phyloP scores from a whole-genome alignment of 148 eudicot species.

The Selenicereus undatus region DNA sequence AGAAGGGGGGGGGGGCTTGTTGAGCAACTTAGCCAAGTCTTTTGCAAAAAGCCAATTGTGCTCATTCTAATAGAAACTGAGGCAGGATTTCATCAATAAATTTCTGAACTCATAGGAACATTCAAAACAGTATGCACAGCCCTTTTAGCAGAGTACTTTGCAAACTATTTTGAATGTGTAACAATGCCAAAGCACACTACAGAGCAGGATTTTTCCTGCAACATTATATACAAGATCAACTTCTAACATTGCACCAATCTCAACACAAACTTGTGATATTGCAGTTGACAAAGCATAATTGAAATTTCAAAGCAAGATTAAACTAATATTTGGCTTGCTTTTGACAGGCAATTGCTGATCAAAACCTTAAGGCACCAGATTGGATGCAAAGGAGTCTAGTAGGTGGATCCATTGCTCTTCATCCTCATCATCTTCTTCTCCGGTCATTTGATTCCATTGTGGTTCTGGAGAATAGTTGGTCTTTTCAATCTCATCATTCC shows the following conservation, averaged over 20 bases:
- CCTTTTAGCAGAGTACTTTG: slow-evolving; percentile 19
- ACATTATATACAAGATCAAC: slow-evolving; percentile 23
- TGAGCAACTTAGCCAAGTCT: slow-evolving; percentile 9
- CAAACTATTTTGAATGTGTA: slow-evolving; percentile 21
- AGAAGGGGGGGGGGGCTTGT: background rate
- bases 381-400: slow-evolving; percentile 45
- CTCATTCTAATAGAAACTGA: slow-evolving; percentile 6
- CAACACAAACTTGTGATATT: background rate
- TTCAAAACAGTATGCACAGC: slow-evolving; percentile 15
- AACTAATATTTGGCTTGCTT: slow-evolving; percentile 9
- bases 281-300: slow-evolving; percentile 13
- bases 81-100: background rate
- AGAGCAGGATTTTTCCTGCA: slow-evolving; percentile 11
- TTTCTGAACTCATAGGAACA: slow-evolving; percentile 15
- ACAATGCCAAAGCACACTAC: background rate
- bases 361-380: slow-evolving; percentile 24
- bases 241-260: slow-evolving; percentile 9
- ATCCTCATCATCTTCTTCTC: slow-evolving; percentile 47
- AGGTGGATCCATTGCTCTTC: slow-evolving; percentile 57
- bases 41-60: slow-evolving; percentile 9
- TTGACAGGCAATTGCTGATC: slow-evolving; percentile 9
- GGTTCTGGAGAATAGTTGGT: slow-evolving; percentile 20
- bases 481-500: slow-evolving; percentile 55
- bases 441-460: slow-evolving; percentile 37
- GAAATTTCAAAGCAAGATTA: slow-evolving; percentile 8